Evolutionary conservation across 2,329 filamentous ascomycete species (phyloP).

Genomic region (Sporothrix inflata): DNA sequence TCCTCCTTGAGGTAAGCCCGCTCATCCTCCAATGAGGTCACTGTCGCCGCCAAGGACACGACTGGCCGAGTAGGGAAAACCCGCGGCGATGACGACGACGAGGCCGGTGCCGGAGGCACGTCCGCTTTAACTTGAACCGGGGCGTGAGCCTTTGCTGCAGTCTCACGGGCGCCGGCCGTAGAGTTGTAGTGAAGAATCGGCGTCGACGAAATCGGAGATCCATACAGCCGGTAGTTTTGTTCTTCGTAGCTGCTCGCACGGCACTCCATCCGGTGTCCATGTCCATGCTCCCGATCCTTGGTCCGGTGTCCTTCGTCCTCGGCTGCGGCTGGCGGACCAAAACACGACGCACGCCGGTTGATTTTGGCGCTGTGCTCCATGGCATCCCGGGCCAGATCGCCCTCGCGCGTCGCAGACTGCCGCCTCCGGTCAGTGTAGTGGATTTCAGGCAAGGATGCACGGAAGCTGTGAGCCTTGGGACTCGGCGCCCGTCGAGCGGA

Average conservation of each 20-base stretch:
- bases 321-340: neutral
- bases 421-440: neutral
- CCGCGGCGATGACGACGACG: neutral
- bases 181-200: neutral
- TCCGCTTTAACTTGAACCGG: neutral
- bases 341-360: neutral
- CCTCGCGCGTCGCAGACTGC: neutral
- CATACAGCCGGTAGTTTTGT: conserved; percentile 13
- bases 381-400: neutral
- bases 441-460: conserved; percentile 14
- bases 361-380: neutral
- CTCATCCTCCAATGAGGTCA: neutral
- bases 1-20: neutral
- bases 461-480: neutral
- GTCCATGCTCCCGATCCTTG: neutral
- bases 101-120: neutral
- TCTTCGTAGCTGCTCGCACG: conserved; percentile 21
- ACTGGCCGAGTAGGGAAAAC: neutral
- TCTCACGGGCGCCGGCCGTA: neutral
- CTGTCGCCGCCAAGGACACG: conserved; percentile 14
- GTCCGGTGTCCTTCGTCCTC: neutral
- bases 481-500: neutral
- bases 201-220: neutral
- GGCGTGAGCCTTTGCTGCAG: neutral
- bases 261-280: neutral